These are phyloP conservation scores for Aspergillus puulaauensis DNA, from an alignment of 2,329 filamentous ascomycete species.

Conservation along the genomic window DNA sequence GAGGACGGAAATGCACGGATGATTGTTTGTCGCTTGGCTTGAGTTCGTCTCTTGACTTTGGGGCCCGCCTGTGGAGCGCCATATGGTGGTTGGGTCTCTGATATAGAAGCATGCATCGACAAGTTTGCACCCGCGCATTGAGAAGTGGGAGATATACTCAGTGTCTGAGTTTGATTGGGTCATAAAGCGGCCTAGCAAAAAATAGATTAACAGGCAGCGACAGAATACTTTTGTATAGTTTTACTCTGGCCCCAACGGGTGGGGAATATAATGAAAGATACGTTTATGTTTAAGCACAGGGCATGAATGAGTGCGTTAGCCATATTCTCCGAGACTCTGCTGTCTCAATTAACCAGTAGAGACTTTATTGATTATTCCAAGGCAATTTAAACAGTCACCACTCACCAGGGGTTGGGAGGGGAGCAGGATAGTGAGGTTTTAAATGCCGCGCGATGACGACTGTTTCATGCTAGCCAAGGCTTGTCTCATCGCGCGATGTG, in stretches of 20 bases:
- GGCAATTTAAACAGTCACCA: background rate
- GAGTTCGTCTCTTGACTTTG: background rate
- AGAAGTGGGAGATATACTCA: background rate
- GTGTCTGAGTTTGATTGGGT: background rate
- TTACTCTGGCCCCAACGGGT: background rate
- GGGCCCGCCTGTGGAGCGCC: background rate
- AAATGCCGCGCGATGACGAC: background rate
- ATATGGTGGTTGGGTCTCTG: background rate
- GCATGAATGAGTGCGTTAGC: background rate
- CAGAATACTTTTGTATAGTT: background rate
- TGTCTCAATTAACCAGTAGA: background rate
- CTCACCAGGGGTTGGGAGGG: background rate
- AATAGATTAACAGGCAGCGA: background rate
- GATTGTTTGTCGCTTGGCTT: background rate
- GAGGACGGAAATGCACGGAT: background rate
- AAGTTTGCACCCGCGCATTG: background rate
- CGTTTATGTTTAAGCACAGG: background rate
- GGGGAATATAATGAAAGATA: background rate
- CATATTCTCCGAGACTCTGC: background rate
- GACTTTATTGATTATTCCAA: too few species aligned
- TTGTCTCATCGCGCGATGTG: conserved; percentile 4
- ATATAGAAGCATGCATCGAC: background rate
- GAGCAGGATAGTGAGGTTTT: background rate
- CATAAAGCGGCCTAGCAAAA: background rate
- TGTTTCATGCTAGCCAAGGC: conserved; percentile 2